These are phyloP conservation scores for Colletotrichum tamarilloi DNA, from an alignment of 2,329 filamentous ascomycete species.

Conservation along the genomic window DNA sequence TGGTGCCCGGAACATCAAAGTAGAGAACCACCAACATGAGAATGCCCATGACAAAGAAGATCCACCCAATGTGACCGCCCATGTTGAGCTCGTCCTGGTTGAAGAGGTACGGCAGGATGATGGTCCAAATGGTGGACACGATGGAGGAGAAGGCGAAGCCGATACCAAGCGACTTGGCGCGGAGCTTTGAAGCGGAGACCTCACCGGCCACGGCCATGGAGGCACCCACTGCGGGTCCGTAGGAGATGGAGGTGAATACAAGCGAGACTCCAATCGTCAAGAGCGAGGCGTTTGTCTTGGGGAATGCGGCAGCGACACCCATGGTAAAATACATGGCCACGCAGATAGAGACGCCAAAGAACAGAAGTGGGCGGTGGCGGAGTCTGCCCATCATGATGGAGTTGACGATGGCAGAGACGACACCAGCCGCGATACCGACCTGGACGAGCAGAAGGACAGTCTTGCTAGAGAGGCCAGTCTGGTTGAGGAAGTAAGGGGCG, in stretches of 20 bases:
- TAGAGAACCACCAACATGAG: constrained; percentile 42
- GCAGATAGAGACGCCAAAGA: constrained; percentile 36
- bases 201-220: constrained; percentile 35
- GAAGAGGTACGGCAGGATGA: constrained; percentile 43
- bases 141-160: constrained; percentile 28
- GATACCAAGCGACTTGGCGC: constrained; percentile 31
- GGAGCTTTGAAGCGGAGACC: constrained; percentile 28
- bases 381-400: constrained; percentile 39
- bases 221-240: constrained; percentile 38
- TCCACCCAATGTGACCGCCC: constrained; percentile 53
- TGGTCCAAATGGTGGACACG: constrained; percentile 34
- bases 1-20: constrained; percentile 44
- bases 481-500: constrained; percentile 41
- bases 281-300: constrained; percentile 31
- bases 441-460: constrained; percentile 38
- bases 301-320: constrained; percentile 38
- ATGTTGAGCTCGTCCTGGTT: constrained; percentile 47
- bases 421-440: constrained; percentile 37
- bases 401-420: constrained; percentile 37
- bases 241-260: constrained; percentile 37
- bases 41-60: constrained; percentile 48
- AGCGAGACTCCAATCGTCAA: constrained; percentile 38
- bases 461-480: constrained; percentile 36
- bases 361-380: constrained; percentile 38
- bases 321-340: constrained; percentile 38